Percentiles rank a stretch among this genome's conserved stretches.
Evolutionary conservation across 2,329 filamentous ascomycete species (phyloP).

Genomic region (Fusarium setosum): DNA sequence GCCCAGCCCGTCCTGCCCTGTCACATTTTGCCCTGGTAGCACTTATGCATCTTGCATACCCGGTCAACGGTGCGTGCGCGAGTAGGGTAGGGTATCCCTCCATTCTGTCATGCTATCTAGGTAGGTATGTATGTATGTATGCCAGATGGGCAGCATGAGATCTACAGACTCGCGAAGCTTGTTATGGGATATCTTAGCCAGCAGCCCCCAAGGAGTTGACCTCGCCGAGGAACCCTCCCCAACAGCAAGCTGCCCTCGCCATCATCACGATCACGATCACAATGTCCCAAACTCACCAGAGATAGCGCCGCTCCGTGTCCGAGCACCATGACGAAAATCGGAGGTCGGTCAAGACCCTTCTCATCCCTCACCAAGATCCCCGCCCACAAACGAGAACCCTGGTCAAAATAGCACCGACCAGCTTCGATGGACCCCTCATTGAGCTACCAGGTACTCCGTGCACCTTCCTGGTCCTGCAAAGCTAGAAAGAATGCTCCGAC

Average conservation of each 20-base stretch:
- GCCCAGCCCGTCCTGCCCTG: slow-evolving; percentile 38
- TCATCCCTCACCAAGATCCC: slow-evolving; percentile 5
- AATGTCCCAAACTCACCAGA: slow-evolving; percentile 2
- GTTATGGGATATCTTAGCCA: slow-evolving; percentile 1
- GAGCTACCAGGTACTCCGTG: background rate
- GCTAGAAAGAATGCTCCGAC: slow-evolving; percentile 13
- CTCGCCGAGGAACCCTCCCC: background rate
- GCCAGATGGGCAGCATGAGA: slow-evolving; percentile 40
- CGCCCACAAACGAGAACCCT: slow-evolving; percentile 18
- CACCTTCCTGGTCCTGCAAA: slow-evolving; percentile 8
- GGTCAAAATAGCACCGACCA: slow-evolving; percentile 19
- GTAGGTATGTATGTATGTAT: too few species aligned
- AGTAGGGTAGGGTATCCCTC: slow-evolving; percentile 35
- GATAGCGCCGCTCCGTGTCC: slow-evolving; percentile 12
- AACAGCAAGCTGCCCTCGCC: background rate
- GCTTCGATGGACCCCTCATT: slow-evolving; percentile 10
- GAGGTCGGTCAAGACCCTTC: slow-evolving; percentile 6
- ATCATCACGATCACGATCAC: slow-evolving; percentile 8
- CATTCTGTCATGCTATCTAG: slow-evolving; percentile 34
- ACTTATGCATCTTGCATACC: slow-evolving; percentile 45
- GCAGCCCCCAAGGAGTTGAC: background rate
- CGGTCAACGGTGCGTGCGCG: slow-evolving; percentile 38
- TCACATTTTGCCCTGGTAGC: slow-evolving; percentile 34
- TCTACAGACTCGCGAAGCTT: slow-evolving; percentile 38
- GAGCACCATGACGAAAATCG: slow-evolving; percentile 17